Conservation (phyloP, 2,329 filamentous ascomycete species). For the Hypoxylon sp. region DNA sequence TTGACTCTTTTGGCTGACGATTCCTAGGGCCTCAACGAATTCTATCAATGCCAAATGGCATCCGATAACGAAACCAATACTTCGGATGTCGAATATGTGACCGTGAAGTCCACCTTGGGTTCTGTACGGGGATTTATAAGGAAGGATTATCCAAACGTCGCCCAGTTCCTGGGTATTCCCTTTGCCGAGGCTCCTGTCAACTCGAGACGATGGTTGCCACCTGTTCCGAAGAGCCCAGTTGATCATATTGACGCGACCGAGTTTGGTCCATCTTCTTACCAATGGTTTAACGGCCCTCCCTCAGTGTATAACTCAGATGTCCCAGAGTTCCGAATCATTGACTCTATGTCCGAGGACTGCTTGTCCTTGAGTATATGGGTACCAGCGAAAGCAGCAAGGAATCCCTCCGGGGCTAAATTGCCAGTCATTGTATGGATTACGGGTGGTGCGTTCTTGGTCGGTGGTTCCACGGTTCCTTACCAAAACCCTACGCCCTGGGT, state of each 20-base stretch:
- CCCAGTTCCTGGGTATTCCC: slow-evolving; percentile 1
- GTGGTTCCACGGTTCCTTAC: slow-evolving; percentile 11
- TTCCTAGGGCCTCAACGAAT: background rate
- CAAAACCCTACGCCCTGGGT: slow-evolving; percentile 13
- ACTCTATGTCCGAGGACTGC: background rate
- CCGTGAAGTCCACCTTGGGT: background rate
- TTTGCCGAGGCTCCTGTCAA: background rate
- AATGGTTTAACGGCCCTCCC: background rate
- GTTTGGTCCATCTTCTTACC: background rate
- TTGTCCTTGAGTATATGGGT: slow-evolving; percentile 4
- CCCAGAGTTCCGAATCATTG: background rate
- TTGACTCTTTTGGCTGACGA: background rate
- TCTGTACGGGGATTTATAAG: background rate
- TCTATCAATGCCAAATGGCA: background rate
- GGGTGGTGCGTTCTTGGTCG: slow-evolving; percentile 12
- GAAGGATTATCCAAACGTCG: background rate
- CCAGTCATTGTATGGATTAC: slow-evolving; percentile 12
- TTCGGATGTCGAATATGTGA: background rate
- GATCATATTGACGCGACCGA: background rate
- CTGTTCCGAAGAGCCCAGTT: background rate
- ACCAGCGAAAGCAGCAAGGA: slow-evolving; percentile 62
- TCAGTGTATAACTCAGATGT: background rate
- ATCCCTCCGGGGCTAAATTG: slow-evolving; percentile 42
- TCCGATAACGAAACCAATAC: background rate
- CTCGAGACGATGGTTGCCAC: slow-evolving; percentile 1